A percentile compares a stretch with the other conserved stretches of the same genome.
These are phyloP conservation scores for Kluyveromyces wickerhamii DNA, from an alignment of 805 yeast genomes.

Conservation along the genomic window DNA sequence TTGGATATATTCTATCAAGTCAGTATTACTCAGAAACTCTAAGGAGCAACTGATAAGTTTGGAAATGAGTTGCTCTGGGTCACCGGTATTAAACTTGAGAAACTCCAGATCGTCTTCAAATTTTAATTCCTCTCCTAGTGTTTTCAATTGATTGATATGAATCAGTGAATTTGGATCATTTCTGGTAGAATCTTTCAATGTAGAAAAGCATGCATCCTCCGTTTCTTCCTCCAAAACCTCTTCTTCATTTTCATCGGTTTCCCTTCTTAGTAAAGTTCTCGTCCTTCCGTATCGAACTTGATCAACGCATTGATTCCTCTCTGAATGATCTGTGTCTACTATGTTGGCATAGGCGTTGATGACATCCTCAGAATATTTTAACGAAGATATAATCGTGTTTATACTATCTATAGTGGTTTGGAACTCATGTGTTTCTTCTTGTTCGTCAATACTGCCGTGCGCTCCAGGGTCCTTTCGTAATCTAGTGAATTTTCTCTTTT, in stretches of 20 bases:
- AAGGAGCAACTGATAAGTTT: conserved; percentile 19
- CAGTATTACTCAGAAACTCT: conserved; percentile 13
- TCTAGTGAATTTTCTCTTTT: conserved; percentile 14
- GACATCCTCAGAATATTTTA: conserved; percentile 8
- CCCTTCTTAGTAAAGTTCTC: conserved; percentile 15
- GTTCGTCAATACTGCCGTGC: conserved; percentile 2
- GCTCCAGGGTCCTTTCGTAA: not conserved
- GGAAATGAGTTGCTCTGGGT: conserved; percentile 8
- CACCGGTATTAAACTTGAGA: conserved; percentile 16
- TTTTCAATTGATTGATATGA: conserved; percentile 24
- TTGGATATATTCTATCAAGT: conserved; percentile 13
- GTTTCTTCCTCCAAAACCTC: not conserved
- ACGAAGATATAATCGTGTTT: conserved; percentile 6
- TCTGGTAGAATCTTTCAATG: too few relatives aligned
- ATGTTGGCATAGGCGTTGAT: conserved; percentile 1
- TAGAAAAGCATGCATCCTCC: not conserved
- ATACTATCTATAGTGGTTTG: conserved; percentile 9
- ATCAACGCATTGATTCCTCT: not conserved
- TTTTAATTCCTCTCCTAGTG: conserved; percentile 30
- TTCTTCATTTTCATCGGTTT: not conserved
- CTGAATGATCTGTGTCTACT: too few relatives aligned
- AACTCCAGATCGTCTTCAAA: conserved; percentile 32
- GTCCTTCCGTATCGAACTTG: conserved; percentile 14
- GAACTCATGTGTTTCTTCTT: conserved; percentile 5
- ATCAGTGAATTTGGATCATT: conserved; percentile 1